These are phyloP conservation scores for Trichosporon coremiiforme DNA, from an alignment of 1,284 basidiomycete genomes.

Conservation along the genomic window DNA sequence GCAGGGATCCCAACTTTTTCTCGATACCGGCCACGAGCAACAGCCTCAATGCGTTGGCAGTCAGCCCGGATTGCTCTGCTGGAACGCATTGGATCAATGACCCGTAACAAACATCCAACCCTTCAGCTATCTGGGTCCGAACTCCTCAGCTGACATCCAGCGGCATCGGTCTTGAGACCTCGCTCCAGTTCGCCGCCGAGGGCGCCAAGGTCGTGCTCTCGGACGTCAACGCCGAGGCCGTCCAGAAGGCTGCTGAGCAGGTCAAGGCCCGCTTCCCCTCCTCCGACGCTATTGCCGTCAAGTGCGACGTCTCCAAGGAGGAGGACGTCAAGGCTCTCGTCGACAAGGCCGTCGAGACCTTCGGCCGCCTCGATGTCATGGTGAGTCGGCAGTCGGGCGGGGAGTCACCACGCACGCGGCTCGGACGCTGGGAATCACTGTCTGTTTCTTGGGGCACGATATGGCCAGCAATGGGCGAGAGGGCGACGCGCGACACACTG, in stretches of 20 bases:
- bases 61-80: neutral
- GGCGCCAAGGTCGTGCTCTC: constrained; percentile 83
- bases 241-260: constrained; percentile 68
- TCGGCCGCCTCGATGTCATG: constrained; percentile 89
- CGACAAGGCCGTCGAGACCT: constrained; percentile 74
- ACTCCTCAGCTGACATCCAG: constrained; percentile 32
- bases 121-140: neutral
- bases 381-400: constrained; percentile 58
- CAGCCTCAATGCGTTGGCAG: neutral
- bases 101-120: neutral
- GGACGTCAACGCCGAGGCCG: constrained; percentile 80
- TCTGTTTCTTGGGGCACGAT: neutral
- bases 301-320: constrained; percentile 87
- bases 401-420: neutral
- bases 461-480: too few species aligned
- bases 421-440: too few species aligned
- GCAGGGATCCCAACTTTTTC: constrained; percentile 2
- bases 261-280: constrained; percentile 70
- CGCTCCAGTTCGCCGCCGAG: constrained; percentile 87
- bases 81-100: neutral
- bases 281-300: constrained; percentile 69
- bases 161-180: constrained; percentile 91
- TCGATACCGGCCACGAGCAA: neutral
- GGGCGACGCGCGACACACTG: too few species aligned
- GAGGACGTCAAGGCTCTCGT: constrained; percentile 78